Conservation (phyloP, 23 red algal species). For the Chondrus crispus region DNA sequence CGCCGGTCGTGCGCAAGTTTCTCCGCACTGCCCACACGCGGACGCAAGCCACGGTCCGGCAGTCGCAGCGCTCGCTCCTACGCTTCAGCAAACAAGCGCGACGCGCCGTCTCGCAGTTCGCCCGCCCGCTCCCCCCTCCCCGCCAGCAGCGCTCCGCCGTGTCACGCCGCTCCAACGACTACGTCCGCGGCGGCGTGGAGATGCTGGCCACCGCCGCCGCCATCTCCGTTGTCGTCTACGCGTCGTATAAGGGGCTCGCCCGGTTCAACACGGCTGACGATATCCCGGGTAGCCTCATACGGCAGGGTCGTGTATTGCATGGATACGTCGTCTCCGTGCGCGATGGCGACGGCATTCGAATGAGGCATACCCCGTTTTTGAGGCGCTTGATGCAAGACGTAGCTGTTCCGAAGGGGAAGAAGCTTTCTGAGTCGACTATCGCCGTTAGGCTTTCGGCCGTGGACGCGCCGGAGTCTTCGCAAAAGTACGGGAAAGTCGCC, state of each 20-base stretch:
- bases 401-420: conserved; percentile 11
- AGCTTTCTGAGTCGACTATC: conserved; percentile 43
- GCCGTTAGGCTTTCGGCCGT: conserved; percentile 82
- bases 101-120: background rate
- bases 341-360: conserved; percentile 72
- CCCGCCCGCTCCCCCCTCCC: background rate
- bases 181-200: conserved; percentile 43
- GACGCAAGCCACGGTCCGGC: background rate
- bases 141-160: background rate
- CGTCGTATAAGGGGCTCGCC: background rate
- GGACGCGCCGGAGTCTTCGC: conserved; percentile 91
- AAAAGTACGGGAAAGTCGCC: conserved; percentile 67
- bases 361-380: conserved; percentile 66
- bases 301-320: conserved; percentile 22
- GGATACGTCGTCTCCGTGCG: conserved; percentile 57
- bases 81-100: background rate
- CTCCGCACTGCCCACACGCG: background rate
- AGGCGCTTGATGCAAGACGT: conserved; percentile 38
- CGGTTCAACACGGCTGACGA: conserved; percentile 32
- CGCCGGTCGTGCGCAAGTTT: background rate
- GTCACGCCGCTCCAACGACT: conserved; percentile 31
- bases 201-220: conserved; percentile 15
- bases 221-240: background rate
- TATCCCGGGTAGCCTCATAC: conserved; percentile 33
- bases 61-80: background rate